A percentile compares a stretch with the other conserved stretches of the same genome.
Conservation (phyloP, 2,329 filamentous ascomycete genomes). For the Exophiala calicioides region DNA sequence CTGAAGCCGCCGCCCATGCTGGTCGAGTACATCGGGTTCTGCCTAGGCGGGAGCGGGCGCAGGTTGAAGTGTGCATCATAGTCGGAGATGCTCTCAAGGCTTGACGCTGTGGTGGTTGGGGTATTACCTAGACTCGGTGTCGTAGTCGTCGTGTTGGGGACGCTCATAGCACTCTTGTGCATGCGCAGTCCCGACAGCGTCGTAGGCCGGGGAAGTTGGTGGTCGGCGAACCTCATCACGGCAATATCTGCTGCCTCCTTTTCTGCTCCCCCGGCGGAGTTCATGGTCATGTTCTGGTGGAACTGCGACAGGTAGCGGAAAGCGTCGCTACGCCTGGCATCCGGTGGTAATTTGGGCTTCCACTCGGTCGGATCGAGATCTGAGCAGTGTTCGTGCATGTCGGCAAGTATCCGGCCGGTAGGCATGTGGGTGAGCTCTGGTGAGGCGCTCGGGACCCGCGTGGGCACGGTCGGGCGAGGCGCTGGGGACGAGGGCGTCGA, state of each 20-base stretch:
- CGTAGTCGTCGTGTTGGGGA: conserved; percentile 32
- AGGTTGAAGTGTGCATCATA: conserved; percentile 35
- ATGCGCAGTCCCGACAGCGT: too few relatives aligned
- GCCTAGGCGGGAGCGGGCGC: conserved; percentile 43
- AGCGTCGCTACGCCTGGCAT: conserved; percentile 42
- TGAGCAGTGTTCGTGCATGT: conserved; percentile 41
- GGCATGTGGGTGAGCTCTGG: conserved; percentile 30
- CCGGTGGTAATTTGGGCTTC: conserved; percentile 47
- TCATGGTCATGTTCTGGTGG: conserved; percentile 34
- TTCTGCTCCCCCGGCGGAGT: neutral
- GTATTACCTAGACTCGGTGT: conserved; percentile 39
- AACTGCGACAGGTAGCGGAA: conserved; percentile 49
- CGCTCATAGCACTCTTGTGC: conserved; percentile 37
- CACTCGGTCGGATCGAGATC: conserved; percentile 54
- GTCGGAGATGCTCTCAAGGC: conserved; percentile 35
- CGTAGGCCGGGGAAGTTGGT: too few relatives aligned
- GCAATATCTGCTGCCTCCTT: neutral
- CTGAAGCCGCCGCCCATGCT: conserved; percentile 32
- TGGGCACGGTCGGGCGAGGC: conserved; percentile 40
- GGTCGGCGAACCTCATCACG: too few relatives aligned
- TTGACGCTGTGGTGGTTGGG: conserved; percentile 42
- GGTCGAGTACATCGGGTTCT: conserved; percentile 41
- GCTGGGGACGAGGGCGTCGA: conserved; percentile 37
- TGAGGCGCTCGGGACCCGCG: conserved; percentile 39
- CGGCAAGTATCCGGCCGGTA: conserved; percentile 42